Conservation (phyloP, 2,329 filamentous ascomycete genomes). For the Fusarium drepaniforme region DNA sequence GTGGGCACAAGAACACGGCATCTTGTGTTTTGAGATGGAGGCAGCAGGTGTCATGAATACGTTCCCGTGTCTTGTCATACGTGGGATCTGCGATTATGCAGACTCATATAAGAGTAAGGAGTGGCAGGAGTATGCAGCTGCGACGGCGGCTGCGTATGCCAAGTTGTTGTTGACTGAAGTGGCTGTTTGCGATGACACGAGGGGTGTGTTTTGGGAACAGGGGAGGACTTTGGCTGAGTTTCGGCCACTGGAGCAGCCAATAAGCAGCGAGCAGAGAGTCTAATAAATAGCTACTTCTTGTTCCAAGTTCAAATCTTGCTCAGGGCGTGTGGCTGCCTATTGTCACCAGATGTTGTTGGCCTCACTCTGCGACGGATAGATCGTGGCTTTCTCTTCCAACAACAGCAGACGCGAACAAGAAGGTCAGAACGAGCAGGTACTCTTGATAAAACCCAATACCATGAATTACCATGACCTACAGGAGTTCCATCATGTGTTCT, state of each 20-base stretch:
- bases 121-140: slow-evolving; percentile 52
- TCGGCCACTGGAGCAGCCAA: neutral
- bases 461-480: no score
- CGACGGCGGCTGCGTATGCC: slow-evolving; percentile 40
- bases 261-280: neutral
- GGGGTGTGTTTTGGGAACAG: neutral
- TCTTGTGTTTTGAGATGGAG: slow-evolving; percentile 45
- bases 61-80: slow-evolving; percentile 48
- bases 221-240: neutral
- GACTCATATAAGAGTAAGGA: slow-evolving; percentile 52
- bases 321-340: neutral
- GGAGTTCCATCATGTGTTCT: no score
- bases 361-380: neutral
- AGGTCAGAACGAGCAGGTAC: no score
- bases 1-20: neutral
- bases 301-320: neutral
- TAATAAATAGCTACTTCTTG: neutral
- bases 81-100: slow-evolving; percentile 53
- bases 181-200: neutral
- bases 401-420: no score
- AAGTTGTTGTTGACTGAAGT: neutral
- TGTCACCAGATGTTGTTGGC: neutral
- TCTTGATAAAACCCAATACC: no score
- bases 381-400: no score
- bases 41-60: slow-evolving; percentile 39